Evolutionary conservation across 106 monocot genomes (phyloP).

Genomic region (Hemerocallis citrina): DNA sequence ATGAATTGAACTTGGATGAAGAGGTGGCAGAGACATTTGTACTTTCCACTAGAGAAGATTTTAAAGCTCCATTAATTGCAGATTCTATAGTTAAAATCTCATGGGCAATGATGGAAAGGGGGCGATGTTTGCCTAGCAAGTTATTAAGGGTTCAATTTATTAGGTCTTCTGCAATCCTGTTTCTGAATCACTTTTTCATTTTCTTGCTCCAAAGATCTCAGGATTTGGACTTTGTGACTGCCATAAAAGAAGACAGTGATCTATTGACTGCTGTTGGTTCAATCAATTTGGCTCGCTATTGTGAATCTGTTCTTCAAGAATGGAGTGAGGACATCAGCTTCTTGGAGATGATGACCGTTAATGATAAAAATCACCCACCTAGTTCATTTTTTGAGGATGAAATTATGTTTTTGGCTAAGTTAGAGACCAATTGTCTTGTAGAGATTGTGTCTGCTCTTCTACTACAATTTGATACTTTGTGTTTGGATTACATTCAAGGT

Average conservation of each 20-base stretch:
- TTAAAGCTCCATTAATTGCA: constrained; percentile 51
- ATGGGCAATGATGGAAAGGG: constrained; percentile 58
- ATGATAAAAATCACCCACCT: neutral
- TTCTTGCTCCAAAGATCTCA: constrained; percentile 32
- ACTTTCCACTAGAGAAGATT: constrained; percentile 56
- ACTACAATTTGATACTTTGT: constrained; percentile 45
- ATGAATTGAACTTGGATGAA: constrained; percentile 6
- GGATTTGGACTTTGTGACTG: constrained; percentile 19
- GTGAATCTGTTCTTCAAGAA: constrained; percentile 48
- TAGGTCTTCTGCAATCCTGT: constrained; percentile 34
- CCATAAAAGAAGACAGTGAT: constrained; percentile 20
- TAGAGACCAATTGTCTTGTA: constrained; percentile 53
- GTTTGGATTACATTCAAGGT: constrained; percentile 45
- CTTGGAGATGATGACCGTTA: constrained; percentile 32
- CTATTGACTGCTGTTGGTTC: constrained; percentile 27
- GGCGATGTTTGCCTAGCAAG: constrained; percentile 20
- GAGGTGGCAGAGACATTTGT: constrained; percentile 28
- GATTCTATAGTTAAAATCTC: constrained; percentile 46
- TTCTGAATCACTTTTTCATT: constrained; percentile 44
- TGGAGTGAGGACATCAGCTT: constrained; percentile 58
- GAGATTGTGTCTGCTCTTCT: constrained; percentile 53
- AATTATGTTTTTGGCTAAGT: constrained; percentile 33
- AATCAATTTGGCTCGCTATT: constrained; percentile 53
- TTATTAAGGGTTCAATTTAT: constrained; percentile 32
- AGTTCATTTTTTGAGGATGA: constrained; percentile 38